Base-by-base conservation (phyloP, 208 protist genomes). In the Leishmania lainsoni region DNA sequence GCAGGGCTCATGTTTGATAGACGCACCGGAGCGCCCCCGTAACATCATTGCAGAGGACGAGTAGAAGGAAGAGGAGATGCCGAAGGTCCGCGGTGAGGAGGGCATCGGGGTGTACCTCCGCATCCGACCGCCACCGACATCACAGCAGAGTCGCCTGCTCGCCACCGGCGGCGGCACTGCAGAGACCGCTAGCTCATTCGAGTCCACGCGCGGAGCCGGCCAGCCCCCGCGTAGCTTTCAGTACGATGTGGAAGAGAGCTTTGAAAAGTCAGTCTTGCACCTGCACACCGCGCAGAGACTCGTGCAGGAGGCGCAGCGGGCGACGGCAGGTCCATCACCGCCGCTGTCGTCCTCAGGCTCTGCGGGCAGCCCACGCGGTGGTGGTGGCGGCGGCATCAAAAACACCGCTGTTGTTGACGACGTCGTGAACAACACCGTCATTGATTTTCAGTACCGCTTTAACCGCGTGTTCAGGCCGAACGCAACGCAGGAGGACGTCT, bases 21-120 rank as follows among this genome's bases (percentile, higher is more conserved):
- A 73, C 29, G 26, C 69, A 26, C 45, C 9, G 32, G 69, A 4
- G 42, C 20, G 12, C 9, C 5, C 26, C 3, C 69, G 20, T 16
- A 71, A 22, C 35, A n/a, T 48, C 20, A 9, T 6, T 12, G 16
- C 66, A 71, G 52, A 12, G 26, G 26, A 14, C 32, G 6, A 8
- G n/a, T 26, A 0, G 9, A 8, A 26, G 32, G 14, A 12, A 42
- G 4, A 48, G n/a, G 56, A 42, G 51, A 83, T 80, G 75, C 39
- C 79, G 0, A 80, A 78, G 58, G 61, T 12, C 75, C 83, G 81
- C 59, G 71, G 89, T 22, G 81, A 82, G 45, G 86, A 93, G 75
- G 89, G 90, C 59, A 97, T 97, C 81, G 89, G 86, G 8, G 88
- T 95, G 52, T 97, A 94, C 81, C 80, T 97, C 16, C 88, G 94